phyloP scores from a whole-genome alignment of 179 eudicot species.

The Beta macrorhiza region DNA sequence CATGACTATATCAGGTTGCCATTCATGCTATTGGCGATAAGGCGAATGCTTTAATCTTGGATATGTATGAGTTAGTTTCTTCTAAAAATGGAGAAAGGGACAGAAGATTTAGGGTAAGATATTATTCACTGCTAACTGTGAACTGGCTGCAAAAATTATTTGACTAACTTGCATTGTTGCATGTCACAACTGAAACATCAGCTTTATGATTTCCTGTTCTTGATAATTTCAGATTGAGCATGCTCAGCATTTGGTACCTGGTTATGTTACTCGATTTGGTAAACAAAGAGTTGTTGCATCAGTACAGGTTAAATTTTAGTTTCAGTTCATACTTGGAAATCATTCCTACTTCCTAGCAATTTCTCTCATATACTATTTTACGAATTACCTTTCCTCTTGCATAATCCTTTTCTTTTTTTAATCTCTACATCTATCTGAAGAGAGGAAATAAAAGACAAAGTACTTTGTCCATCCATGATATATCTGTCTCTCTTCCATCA shows the following conservation, averaged over 20 bases:
- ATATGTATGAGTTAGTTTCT: conserved; percentile 70
- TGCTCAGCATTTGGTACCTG: conserved; percentile 90
- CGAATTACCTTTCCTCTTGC: not conserved
- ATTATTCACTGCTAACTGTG: not conserved
- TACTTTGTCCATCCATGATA: not conserved
- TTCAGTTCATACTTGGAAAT: conserved; percentile 11
- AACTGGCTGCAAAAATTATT: not conserved
- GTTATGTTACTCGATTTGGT: conserved; percentile 63
- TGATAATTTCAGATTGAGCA: conserved; percentile 77
- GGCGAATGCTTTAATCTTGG: conserved; percentile 83
- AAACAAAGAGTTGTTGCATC: conserved; percentile 76
- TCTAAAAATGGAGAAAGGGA: conserved; percentile 66
- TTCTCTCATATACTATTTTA: not conserved
- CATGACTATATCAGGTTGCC: conserved; percentile 55
- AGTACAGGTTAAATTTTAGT: conserved; percentile 60
- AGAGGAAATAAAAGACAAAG: not conserved
- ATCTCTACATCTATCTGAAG: not conserved
- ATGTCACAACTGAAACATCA: not conserved
- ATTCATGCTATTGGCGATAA: conserved; percentile 94
- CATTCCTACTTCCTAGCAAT: not conserved
- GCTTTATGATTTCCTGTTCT: conserved; percentile 13
- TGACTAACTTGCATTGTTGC: not conserved
- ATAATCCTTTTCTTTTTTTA: not conserved
- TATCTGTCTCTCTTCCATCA: not conserved
- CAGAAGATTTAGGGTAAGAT: conserved; percentile 79